Evolutionary conservation across 192 early-diverging fungal genomes (phyloP).

Genomic region (Coemansia sp.): DNA sequence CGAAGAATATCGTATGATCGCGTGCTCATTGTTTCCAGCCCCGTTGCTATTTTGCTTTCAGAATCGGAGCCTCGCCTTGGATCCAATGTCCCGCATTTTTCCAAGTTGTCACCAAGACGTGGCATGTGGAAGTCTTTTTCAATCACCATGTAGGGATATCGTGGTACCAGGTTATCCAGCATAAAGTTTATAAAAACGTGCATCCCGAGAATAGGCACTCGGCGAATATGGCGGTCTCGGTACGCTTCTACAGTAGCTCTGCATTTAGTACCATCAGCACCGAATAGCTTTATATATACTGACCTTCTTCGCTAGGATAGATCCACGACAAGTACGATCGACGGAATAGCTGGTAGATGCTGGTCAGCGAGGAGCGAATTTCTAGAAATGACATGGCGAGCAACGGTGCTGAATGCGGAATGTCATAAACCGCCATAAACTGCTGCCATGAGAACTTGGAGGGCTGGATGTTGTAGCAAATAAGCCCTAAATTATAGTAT

Average conservation of each 20-base stretch:
- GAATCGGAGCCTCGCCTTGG: background rate
- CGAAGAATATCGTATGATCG: slow-evolving; percentile 30
- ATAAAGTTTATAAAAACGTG: slow-evolving; percentile 30
- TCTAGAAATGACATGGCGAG: slow-evolving; percentile 14
- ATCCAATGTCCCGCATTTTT: background rate
- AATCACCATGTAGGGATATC: slow-evolving; percentile 17
- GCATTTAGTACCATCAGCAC: background rate
- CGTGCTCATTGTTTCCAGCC: slow-evolving; percentile 7
- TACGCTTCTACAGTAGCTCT: slow-evolving; percentile 18
- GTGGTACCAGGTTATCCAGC: slow-evolving; percentile 30
- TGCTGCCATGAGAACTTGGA: slow-evolving; percentile 18
- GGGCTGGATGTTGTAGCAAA: slow-evolving; percentile 3
- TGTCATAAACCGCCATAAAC: slow-evolving; percentile 1
- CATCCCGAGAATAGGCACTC: slow-evolving; percentile 28
- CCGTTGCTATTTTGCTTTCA: slow-evolving; percentile 5
- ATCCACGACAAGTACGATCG: slow-evolving; percentile 43
- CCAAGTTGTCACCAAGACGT: slow-evolving; percentile 1
- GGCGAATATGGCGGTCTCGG: slow-evolving; percentile 13
- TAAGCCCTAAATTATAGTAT: slow-evolving; percentile 18
- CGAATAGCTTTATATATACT: background rate
- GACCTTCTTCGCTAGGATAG: slow-evolving; percentile 28
- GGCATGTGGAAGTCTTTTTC: slow-evolving; percentile 29
- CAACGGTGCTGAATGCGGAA: slow-evolving; percentile 29
- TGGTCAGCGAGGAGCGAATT: slow-evolving; percentile 14
- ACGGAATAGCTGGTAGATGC: slow-evolving; percentile 23